Percentiles rank a stretch among this genome's conserved stretches.
phyloP scores from a whole-genome alignment of 345 rosid genomes.

The Salix viminalis region DNA sequence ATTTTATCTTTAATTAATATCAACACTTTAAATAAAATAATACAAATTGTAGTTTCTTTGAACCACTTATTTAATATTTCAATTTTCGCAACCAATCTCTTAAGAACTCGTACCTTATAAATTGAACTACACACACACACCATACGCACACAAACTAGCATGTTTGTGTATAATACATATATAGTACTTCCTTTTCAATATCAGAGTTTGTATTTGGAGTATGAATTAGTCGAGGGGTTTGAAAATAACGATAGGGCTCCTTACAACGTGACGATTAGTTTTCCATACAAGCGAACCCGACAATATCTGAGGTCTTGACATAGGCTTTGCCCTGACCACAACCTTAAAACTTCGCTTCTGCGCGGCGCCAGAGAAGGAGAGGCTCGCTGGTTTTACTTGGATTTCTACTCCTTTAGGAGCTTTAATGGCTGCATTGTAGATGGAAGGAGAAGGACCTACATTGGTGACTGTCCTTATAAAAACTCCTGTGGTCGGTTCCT shows the following conservation, averaged over 20 bases:
- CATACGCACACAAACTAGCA: neutral
- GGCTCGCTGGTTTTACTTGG: constrained; percentile 47
- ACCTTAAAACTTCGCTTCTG: constrained; percentile 71
- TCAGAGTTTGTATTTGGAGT: neutral
- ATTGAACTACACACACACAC: neutral
- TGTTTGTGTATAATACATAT: neutral
- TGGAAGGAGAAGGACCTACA: constrained; percentile 47
- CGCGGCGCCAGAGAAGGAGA: constrained; percentile 40
- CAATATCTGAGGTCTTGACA: constrained; percentile 30
- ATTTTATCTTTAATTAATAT: too few relatives aligned
- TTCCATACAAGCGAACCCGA: constrained; percentile 74
- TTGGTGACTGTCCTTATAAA: constrained; percentile 71
- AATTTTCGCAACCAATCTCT: neutral
- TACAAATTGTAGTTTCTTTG: too few relatives aligned
- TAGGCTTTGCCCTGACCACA: constrained; percentile 50
- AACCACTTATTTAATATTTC: too few relatives aligned
- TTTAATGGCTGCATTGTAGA: constrained; percentile 51
- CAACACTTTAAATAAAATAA: too few relatives aligned
- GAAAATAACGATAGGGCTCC: constrained; percentile 67
- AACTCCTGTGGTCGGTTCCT: constrained; percentile 35
- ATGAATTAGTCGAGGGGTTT: constrained; percentile 1
- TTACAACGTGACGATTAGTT: constrained; percentile 49
- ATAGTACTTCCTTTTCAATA: neutral
- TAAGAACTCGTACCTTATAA: neutral
- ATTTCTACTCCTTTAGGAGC: constrained; percentile 68